phyloP scores from a whole-genome alignment of 2,329 filamentous ascomycete genomes.

The Grosmannia clavigera region DNA sequence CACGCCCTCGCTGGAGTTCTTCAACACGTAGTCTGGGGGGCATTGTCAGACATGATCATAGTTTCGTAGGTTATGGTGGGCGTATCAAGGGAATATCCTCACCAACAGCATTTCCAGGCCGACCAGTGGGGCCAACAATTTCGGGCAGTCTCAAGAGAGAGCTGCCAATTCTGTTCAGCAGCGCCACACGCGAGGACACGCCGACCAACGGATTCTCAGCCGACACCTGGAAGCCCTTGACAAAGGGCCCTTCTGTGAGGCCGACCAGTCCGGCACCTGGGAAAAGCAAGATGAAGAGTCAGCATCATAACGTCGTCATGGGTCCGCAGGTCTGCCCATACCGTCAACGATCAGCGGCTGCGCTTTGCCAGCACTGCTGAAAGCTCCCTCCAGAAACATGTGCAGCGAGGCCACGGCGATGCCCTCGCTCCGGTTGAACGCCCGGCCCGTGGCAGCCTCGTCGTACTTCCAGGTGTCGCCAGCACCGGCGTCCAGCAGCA shows the following conservation, averaged over 20 bases:
- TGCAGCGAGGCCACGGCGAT: conserved; percentile 37
- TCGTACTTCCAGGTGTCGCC: conserved; percentile 35
- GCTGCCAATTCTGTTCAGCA: conserved; percentile 4
- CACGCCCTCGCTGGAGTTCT: not conserved
- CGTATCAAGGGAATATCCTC: not conserved
- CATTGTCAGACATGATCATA: not conserved
- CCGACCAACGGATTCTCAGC: conserved; percentile 2
- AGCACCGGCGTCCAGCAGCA: conserved; percentile 43
- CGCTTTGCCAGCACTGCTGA: conserved; percentile 16
- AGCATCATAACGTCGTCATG: too few species aligned
- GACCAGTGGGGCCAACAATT: not conserved
- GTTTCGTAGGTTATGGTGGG: too few species aligned
- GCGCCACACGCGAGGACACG: conserved; percentile 3
- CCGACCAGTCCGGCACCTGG: conserved; percentile 17
- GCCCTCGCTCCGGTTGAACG: conserved; percentile 33
- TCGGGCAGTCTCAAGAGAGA: conserved; percentile 1
- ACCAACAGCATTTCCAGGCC: conserved; percentile 6
- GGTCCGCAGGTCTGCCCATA: too few species aligned
- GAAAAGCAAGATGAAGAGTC: too few species aligned
- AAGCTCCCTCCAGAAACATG: conserved; percentile 33
- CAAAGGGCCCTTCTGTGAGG: conserved; percentile 19
- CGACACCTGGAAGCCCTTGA: conserved; percentile 26
- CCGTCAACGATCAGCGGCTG: conserved; percentile 22
- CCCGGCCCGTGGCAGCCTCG: conserved; percentile 23
- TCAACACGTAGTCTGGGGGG: conserved; percentile 6